Evolutionary conservation across 129 eudicot species (phyloP).

Genomic region (Flaveria robusta): DNA sequence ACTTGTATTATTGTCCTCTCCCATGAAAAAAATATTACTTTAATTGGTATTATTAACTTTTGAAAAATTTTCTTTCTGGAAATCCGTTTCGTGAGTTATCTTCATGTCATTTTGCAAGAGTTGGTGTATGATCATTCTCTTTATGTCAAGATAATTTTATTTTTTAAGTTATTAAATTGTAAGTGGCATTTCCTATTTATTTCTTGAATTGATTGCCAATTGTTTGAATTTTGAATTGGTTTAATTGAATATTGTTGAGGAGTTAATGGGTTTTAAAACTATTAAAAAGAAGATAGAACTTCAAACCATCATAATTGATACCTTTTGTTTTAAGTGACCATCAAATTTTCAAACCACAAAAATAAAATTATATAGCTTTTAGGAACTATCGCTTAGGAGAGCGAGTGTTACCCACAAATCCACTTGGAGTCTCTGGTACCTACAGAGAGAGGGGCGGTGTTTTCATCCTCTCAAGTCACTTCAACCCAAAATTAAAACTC

Average conservation of each 20-base stretch:
- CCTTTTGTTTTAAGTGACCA: not conserved
- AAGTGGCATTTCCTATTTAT: not conserved
- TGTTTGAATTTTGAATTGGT: not conserved
- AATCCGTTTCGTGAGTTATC: slow-evolving; percentile 11
- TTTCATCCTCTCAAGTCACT: too few relatives aligned
- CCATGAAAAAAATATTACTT: not conserved
- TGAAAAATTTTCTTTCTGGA: not conserved
- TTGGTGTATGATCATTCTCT: not conserved
- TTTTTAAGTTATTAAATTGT: not conserved
- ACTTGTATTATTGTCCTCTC: not conserved
- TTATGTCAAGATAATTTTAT: not conserved
- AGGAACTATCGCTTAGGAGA: not conserved
- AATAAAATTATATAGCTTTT: not conserved
- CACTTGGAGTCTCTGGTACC: too few relatives aligned
- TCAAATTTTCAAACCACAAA: not conserved
- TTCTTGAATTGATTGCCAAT: not conserved
- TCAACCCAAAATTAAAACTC: too few relatives aligned
- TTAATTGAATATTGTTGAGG: not conserved
- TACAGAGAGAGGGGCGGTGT: too few relatives aligned
- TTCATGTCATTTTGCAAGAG: not conserved
- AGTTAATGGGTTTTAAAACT: not conserved
- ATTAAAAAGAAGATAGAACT: not conserved
- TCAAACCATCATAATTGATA: not conserved
- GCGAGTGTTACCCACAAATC: too few relatives aligned
- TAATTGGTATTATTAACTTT: not conserved